Evolutionary conservation across 169 alveolate species (phyloP).

Genomic region (Plasmodium gonderi): DNA sequence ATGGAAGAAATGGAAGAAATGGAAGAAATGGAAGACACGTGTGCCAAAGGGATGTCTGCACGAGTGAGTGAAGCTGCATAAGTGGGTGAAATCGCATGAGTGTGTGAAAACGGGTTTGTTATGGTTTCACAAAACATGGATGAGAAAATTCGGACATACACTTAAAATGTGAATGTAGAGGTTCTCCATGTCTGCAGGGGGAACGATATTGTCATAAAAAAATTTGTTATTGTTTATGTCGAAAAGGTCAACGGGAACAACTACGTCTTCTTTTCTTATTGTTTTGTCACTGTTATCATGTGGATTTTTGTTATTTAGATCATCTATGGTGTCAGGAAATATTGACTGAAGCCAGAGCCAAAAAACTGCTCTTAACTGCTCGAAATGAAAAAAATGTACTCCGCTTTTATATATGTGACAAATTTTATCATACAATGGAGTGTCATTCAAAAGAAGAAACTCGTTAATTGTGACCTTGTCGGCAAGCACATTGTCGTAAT

Average conservation of each 20-base stretch:
- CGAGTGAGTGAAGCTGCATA: background rate
- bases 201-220: constrained; percentile 17
- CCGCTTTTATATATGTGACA: constrained; percentile 45
- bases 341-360: constrained; percentile 72
- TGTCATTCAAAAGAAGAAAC: constrained; percentile 24
- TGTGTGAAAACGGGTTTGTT: background rate
- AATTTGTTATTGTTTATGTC: constrained; percentile 48
- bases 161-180: constrained; percentile 20
- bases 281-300: background rate
- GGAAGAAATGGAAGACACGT: background rate
- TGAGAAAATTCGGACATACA: background rate
- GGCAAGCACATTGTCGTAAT: constrained; percentile 18
- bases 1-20: background rate
- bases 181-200: background rate
- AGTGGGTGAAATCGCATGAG: background rate
- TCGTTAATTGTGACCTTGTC: constrained; percentile 46
- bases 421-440: constrained; percentile 27
- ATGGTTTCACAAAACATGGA: background rate
- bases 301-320: background rate
- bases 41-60: background rate
- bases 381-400: constrained; percentile 18
- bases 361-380: constrained; percentile 55
- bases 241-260: background rate
- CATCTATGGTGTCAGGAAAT: constrained; percentile 15
- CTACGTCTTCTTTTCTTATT: background rate